These are phyloP conservation scores for Stagonosporopsis vannaccii DNA, from an alignment of 2,329 filamentous ascomycete species.

Conservation along the genomic window DNA sequence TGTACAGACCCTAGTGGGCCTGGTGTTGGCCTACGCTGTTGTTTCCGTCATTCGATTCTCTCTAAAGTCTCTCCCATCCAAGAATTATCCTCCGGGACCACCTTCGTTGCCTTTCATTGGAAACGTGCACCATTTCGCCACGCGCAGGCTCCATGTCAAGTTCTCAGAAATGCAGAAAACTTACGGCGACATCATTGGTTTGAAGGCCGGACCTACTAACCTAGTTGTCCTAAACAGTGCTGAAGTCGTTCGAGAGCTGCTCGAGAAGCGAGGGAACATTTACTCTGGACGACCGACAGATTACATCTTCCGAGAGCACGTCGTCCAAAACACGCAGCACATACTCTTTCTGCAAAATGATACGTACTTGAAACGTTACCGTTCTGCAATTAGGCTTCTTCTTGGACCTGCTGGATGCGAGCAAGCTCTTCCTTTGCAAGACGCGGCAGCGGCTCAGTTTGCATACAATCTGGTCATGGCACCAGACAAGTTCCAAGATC, in stretches of 20 bases:
- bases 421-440: slow-evolving; percentile 48
- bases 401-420: slow-evolving; percentile 43
- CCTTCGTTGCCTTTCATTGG: slow-evolving; percentile 42
- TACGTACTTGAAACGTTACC: not conserved
- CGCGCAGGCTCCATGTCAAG: slow-evolving; percentile 29
- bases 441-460: slow-evolving; percentile 47
- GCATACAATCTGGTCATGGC: slow-evolving; percentile 27
- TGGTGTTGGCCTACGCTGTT: not conserved
- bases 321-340: slow-evolving; percentile 42
- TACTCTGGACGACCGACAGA: slow-evolving; percentile 52
- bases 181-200: slow-evolving; percentile 47
- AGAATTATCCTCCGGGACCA: slow-evolving; percentile 37
- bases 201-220: slow-evolving; percentile 41
- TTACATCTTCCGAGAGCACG: slow-evolving; percentile 35
- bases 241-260: slow-evolving; percentile 58
- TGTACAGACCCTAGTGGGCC: not conserved
- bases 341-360: not conserved
- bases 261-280: slow-evolving; percentile 60
- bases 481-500: slow-evolving; percentile 36
- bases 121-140: slow-evolving; percentile 43
- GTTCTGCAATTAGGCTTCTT: slow-evolving; percentile 2
- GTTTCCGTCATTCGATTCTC: slow-evolving; percentile 5
- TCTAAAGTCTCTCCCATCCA: not conserved
- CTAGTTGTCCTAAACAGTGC: slow-evolving; percentile 56
- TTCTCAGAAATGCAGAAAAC: slow-evolving; percentile 44